These are phyloP conservation scores for Allomyces arbusculus DNA, from an alignment of 192 early-diverging fungal genomes.

Conservation along the genomic window DNA sequence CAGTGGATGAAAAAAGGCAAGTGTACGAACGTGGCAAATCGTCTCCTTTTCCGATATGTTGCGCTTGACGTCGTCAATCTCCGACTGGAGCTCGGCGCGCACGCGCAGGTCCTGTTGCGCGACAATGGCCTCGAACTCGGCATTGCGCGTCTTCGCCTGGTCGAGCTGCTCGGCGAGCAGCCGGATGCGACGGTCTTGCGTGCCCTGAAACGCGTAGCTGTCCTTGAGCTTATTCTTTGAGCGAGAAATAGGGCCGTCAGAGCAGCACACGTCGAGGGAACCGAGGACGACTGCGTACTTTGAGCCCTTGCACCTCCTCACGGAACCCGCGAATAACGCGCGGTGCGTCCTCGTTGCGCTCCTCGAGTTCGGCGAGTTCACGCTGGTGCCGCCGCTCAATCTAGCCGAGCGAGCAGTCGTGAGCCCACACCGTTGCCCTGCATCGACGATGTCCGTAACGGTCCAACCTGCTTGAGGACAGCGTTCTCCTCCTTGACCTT, in stretches of 20 bases:
- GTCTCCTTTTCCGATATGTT: slow-evolving; percentile 3
- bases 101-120: slow-evolving; percentile 6
- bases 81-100: neutral
- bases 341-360: slow-evolving; percentile 22
- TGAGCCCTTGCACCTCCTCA: slow-evolving; percentile 22
- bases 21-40: slow-evolving; percentile 5
- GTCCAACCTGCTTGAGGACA: slow-evolving; percentile 23
- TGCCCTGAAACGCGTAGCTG: slow-evolving; percentile 19
- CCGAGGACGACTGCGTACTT: slow-evolving; percentile 10
- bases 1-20: too few species aligned
- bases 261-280: neutral
- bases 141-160: neutral
- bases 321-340: slow-evolving; percentile 21
- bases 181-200: slow-evolving; percentile 20
- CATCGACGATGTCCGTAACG: too few species aligned
- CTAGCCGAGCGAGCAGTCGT: slow-evolving; percentile 5
- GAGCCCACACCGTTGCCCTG: too few species aligned
- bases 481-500: slow-evolving; percentile 24
- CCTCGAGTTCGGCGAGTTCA: slow-evolving; percentile 22
- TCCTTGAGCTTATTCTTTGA: slow-evolving; percentile 22
- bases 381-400: slow-evolving; percentile 31
- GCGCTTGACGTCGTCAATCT: slow-evolving; percentile 9
- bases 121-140: neutral
- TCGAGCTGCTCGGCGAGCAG: slow-evolving; percentile 19
- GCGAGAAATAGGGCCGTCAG: neutral